Conservation (phyloP, 441 rosid species). For the Adansonia rubrostipa region DNA sequence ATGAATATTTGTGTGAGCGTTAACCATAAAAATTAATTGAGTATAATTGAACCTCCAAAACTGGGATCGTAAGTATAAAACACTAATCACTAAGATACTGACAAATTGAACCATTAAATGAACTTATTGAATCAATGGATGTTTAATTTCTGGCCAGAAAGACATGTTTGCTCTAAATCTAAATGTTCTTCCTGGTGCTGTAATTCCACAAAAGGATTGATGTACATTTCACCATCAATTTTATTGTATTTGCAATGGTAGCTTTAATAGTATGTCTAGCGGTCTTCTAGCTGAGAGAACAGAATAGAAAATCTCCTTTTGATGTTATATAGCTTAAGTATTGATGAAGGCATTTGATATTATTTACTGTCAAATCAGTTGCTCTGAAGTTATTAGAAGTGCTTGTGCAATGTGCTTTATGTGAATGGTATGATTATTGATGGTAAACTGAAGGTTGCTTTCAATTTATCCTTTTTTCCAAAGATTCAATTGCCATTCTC, state of each 20-base stretch:
- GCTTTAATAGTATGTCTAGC: not conserved
- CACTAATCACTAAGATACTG: not conserved
- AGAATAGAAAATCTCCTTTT: not conserved
- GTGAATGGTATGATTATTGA: slow-evolving; percentile 14
- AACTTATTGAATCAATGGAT: not conserved
- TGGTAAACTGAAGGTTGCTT: slow-evolving; percentile 9
- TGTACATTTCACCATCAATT: slow-evolving; percentile 12
- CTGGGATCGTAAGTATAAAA: not conserved
- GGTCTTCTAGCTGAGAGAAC: not conserved
- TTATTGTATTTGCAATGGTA: slow-evolving; percentile 9
- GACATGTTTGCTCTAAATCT: slow-evolving; percentile 8
- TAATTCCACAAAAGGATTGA: slow-evolving; percentile 10
- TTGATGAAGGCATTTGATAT: slow-evolving; percentile 15
- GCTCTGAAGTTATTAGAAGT: not conserved
- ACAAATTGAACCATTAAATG: not conserved
- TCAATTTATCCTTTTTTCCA: not conserved
- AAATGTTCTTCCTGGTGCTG: not conserved
- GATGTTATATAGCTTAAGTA: not conserved
- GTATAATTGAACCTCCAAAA: not conserved
- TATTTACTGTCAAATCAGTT: not conserved
- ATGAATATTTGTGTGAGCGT: slow-evolving; percentile 10
- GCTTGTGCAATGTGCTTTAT: slow-evolving; percentile 2
- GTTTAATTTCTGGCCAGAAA: slow-evolving; percentile 14
- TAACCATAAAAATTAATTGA: not conserved
- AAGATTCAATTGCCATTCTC: slow-evolving; percentile 5